Conservation (phyloP, 331 rosid genomes). For the Erythrophleum ivorense region DNA sequence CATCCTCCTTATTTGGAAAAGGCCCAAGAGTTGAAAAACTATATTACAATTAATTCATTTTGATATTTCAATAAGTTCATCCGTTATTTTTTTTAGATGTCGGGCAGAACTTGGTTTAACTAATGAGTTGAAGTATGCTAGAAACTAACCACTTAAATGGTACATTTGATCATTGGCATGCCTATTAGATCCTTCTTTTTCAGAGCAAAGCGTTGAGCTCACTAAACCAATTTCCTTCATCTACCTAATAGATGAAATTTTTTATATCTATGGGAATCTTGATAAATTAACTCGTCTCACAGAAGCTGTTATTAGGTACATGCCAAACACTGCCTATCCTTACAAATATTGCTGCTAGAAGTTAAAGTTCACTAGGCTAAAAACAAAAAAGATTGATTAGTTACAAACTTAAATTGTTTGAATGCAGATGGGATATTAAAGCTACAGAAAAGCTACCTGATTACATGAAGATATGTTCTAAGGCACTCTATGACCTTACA, state of each 20-base stretch:
- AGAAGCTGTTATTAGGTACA: slow-evolving; percentile 46
- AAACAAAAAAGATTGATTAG: not conserved
- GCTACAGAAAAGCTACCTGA: too few relatives aligned
- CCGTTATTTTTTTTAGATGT: slow-evolving; percentile 47
- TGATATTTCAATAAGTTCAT: not conserved
- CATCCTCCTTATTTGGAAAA: too few relatives aligned
- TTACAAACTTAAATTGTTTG: not conserved
- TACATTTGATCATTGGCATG: too few relatives aligned
- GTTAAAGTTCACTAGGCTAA: not conserved
- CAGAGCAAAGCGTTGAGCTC: too few relatives aligned
- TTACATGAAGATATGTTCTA: too few relatives aligned
- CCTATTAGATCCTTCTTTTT: too few relatives aligned
- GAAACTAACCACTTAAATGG: too few relatives aligned
- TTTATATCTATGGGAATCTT: slow-evolving; percentile 51
- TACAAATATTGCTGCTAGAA: not conserved
- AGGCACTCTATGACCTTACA: too few relatives aligned
- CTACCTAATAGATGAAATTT: too few relatives aligned
- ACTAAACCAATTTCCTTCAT: too few relatives aligned
- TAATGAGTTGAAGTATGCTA: slow-evolving; percentile 49
- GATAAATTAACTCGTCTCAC: slow-evolving; percentile 55
- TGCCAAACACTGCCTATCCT: not conserved
- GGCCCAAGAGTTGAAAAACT: too few relatives aligned
- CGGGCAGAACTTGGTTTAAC: slow-evolving; percentile 55
- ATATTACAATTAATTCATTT: too few relatives aligned
- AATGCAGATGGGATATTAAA: slow-evolving; percentile 67